Conservation (phyloP, 2,329 filamentous ascomycete genomes). For the Bertia moriformis region DNA sequence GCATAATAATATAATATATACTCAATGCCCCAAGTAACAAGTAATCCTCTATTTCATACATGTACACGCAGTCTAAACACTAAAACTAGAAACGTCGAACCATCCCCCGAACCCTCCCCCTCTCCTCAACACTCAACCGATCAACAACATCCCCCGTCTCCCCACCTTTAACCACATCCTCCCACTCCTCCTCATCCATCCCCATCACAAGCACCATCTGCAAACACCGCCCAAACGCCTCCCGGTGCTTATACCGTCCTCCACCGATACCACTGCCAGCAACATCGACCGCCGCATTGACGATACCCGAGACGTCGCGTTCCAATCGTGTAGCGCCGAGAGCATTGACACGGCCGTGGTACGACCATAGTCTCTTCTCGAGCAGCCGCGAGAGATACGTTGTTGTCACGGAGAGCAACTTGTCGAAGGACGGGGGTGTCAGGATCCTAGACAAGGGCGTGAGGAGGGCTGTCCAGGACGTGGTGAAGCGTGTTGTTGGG, state of each 20-base stretch:
- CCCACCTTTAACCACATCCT: conserved; percentile 44
- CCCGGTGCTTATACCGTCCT: conserved; percentile 64
- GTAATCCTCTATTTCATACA: too few species aligned
- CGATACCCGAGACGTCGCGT: conserved; percentile 66
- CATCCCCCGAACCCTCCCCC: conserved; percentile 56
- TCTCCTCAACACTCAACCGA: conserved; percentile 58
- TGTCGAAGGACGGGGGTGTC: conserved; percentile 61
- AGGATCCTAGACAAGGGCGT: conserved; percentile 73
- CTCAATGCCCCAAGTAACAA: too few species aligned
- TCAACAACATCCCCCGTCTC: conserved; percentile 28
- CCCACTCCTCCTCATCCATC: conserved; percentile 94
- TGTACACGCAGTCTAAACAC: too few species aligned
- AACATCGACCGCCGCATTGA: conserved; percentile 36
- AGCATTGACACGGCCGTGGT: conserved; percentile 64
- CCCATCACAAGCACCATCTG: conserved; percentile 79
- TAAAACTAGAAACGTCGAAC: too few species aligned
- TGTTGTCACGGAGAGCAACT: conserved; percentile 61
- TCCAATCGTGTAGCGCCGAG: conserved; percentile 73
- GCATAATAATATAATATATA: too few species aligned
- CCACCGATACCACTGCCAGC: conserved; percentile 15
- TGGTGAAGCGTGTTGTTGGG: conserved; percentile 67
- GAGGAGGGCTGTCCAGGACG: conserved; percentile 74
- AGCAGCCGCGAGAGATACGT: conserved; percentile 63
- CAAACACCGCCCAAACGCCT: conserved; percentile 59
- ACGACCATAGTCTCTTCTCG: conserved; percentile 76